Evolutionary conservation across 306 rosid species (phyloP), one percentile per base, ranked within the genome.

Genomic region (Inga leiocalycina): DNA sequence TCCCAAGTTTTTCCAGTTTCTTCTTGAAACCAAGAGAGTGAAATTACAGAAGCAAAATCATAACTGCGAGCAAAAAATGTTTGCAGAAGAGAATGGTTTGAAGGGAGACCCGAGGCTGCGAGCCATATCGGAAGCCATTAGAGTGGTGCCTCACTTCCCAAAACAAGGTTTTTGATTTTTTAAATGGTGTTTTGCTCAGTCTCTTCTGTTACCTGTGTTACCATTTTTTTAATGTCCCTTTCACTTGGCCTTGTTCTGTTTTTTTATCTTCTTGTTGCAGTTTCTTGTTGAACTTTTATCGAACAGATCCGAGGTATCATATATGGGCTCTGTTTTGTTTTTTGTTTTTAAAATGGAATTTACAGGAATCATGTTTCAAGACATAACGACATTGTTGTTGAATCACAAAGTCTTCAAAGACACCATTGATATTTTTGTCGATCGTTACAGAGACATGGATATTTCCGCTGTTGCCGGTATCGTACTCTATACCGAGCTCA

Each of bases 341-440:
- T 59, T 22, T 61, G 16, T 10, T 46, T 46, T 49, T 62, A 10
- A n/a, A 19, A 43, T 54, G 61, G 54, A 54, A 66, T 66, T 83
- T 49, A 86, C 85, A 96, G 99, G 99, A 83, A 96, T 96, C 75
- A 96, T 96, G 98, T 96, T 96, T 88, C 99, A 96, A 73, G 99
- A 96, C 82, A 96, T 96, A 77, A 96, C 99, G 83, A 96, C 99
- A 88, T 92, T 96, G 97, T 81, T 96, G 95, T 86, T 94, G 81
- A 97, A 96, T 94, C 99, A 90, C 84, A 96, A 94, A 91, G 93
- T 94, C 71, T 96, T 96, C 82, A 96, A 96, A 84, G 88, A 96
- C 78, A 89, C 98, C 10, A 90, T 96, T 80, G 99, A 96, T 88
- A 96, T 96, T 85, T 96, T 96, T 87, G 98, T 96, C 87, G 98